These are phyloP conservation scores for Clonostachys solani DNA, from an alignment of 2,329 filamentous ascomycete species.

Conservation along the genomic window DNA sequence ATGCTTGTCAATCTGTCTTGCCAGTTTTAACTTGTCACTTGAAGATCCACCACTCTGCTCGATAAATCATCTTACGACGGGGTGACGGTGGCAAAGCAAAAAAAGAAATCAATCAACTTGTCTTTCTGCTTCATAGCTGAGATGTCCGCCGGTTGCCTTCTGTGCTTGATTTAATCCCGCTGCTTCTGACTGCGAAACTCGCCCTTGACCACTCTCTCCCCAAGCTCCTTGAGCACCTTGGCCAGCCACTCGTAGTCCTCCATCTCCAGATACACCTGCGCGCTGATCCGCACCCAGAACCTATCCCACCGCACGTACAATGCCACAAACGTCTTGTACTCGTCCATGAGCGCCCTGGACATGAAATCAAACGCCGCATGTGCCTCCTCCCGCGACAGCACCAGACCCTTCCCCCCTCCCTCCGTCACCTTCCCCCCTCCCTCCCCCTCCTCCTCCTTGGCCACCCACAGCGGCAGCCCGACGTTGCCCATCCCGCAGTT, in stretches of 20 bases:
- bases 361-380: slow-evolving; percentile 53
- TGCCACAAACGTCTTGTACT: slow-evolving; percentile 68
- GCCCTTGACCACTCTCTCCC: slow-evolving; percentile 28
- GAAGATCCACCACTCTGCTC: too few species aligned
- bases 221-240: slow-evolving; percentile 46
- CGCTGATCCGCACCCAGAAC: slow-evolving; percentile 71
- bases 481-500: slow-evolving; percentile 71
- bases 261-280: slow-evolving; percentile 76
- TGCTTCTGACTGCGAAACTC: neutral
- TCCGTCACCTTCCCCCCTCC: slow-evolving; percentile 11
- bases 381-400: slow-evolving; percentile 20
- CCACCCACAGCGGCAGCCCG: slow-evolving; percentile 57
- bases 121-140: too few species aligned
- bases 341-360: slow-evolving; percentile 40
- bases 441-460: slow-evolving; percentile 11
- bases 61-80: too few species aligned
- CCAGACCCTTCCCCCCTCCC: slow-evolving; percentile 15
- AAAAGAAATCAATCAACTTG: too few species aligned
- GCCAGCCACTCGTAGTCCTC: slow-evolving; percentile 73
- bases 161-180: too few species aligned
- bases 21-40: too few species aligned
- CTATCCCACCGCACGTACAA: slow-evolving; percentile 54
- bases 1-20: too few species aligned
- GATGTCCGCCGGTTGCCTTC: too few species aligned
- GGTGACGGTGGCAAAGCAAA: too few species aligned